Base-by-base conservation (phyloP, 768 basidiomycete species). In the Boletus insuetus region DNA sequence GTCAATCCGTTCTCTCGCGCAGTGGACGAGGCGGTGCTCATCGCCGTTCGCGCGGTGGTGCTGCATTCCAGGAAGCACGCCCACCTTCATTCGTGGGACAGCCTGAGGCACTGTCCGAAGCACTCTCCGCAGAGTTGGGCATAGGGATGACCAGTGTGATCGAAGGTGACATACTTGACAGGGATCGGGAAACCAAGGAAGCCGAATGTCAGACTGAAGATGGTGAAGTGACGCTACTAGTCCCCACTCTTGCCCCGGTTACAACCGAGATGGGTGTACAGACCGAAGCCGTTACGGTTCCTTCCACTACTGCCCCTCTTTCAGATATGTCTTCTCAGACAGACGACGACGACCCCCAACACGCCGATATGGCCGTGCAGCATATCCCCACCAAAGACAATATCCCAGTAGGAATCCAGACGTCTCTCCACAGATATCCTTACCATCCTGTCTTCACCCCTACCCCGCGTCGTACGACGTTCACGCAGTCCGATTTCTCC, bases 81-180 rank as follows among this genome's bases (percentile, higher is more conserved):
- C 88, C 89, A 16, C 75, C 83, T 22, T 89, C 86, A 1, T 73
- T 91, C 31, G 81, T 91, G 10, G 86, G 83, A 39, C 81, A 83
- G 17, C 87, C 89, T 0, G 87, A 87, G 62, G 82, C 86, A 9
- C 74, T 92, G 22, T 82, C 86, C 16, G 79, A 81, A n/a, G 87
- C 86, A 55, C 78, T 91, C 37, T 84, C 87, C 24, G 78, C 82
- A 39, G 89, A 88, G 64, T 72, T 91, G 46, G 74, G 80, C 42
- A 69, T 79, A 53, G 77, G 77, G 37, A 74, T 75, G 56, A 76
- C 79, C 6, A 76, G 78, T 1, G 61, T 72, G 38, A 55, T 78
- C 22, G 77, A 75, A 45, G 73, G 69, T 16, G 71, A 74, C 34
- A 64, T 77, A 19, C 70, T 77, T 39, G 72, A 61, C 44, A 34